Base-by-base conservation (phyloP, 208 protist genomes). In the Leishmania tropica region DNA sequence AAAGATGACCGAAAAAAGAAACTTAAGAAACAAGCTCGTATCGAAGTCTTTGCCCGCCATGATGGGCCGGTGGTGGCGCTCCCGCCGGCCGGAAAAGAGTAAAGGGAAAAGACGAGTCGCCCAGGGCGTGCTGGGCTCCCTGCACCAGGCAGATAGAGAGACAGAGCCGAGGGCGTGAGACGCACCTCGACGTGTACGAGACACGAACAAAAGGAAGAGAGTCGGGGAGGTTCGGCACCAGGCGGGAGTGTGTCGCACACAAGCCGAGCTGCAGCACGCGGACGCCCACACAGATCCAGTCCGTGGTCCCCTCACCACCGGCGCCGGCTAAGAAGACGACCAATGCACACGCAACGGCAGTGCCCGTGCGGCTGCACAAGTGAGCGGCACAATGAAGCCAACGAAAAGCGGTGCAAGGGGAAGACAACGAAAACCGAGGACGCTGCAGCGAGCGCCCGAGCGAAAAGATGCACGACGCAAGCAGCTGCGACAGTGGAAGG, bases 1-100 rank as follows among this genome's bases (percentile, higher is more conserved):
- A 65, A 94, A 96, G 10, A 96, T 54, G 3, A 93, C 83, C 8
- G 88, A 90, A 58, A 98, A 96, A 40, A 95, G 58, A 82, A 95
- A 93, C 77, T 89, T 81, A 11, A 96, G 76, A 73, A 98, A 96
- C 6, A 81, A 70, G 48, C 62, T 81, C 8, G 83, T 89, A 42
- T 94, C 72, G 71, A 94, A 89, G 47, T 79, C 83, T 0, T 47
- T 28, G 0, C 17, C 11, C n/a, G 67, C 45, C 78, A 87, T 86
- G 10, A 2, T 42, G 48, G 28, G 4, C 28, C 11, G 8, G 21
- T 6, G 24, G 37, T 19, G 21, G 70, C 4, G 40, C 21, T 2
- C 35, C 0, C 35, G 45, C 45, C 10, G 10, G 45, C 1, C 37
- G 17, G 40, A 6, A 24, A 48, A n/a, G 17, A n/a, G 17, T 6